Percentiles rank a stretch among this genome's conserved stretches.
phyloP scores from a whole-genome alignment of 2,329 filamentous ascomycete species.

The Diplocarpon rosae region DNA sequence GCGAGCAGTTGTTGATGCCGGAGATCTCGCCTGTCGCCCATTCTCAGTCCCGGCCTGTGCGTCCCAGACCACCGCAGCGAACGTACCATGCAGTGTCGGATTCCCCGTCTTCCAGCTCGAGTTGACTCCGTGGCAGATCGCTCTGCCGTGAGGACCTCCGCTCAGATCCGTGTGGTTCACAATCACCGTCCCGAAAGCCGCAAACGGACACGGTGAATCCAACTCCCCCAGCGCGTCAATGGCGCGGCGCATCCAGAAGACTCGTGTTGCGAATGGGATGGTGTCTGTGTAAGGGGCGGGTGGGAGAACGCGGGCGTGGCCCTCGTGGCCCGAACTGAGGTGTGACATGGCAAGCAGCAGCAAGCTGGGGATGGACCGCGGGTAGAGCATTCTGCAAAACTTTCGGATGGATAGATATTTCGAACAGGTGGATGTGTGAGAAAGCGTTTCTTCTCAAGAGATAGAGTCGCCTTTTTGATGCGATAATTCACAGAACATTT shows the following conservation, averaged over 20 bases:
- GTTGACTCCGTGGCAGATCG: conserved; percentile 42
- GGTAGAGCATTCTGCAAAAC: conserved; percentile 18
- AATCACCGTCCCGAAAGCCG: conserved; percentile 41
- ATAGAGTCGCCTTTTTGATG: too few species aligned
- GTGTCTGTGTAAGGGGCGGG: conserved; percentile 4
- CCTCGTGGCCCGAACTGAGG: conserved; percentile 13
- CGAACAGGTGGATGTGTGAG: too few species aligned
- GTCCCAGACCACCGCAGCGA: too few species aligned
- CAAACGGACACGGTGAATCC: conserved; percentile 38
- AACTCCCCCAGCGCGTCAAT: conserved; percentile 34
- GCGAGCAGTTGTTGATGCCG: conserved; percentile 42
- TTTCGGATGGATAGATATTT: neutral
- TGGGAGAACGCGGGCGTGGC: too few species aligned
- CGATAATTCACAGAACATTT: too few species aligned
- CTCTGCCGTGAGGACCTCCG: conserved; percentile 30
- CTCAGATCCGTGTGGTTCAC: conserved; percentile 40
- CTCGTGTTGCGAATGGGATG: conserved; percentile 31
- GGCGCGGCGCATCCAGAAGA: conserved; percentile 42
- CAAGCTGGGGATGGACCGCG: conserved; percentile 16
- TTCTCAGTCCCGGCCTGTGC: too few species aligned
- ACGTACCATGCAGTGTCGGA: conserved; percentile 39
- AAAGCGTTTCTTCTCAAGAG: too few species aligned
- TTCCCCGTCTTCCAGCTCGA: conserved; percentile 34
- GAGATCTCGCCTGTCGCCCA: conserved; percentile 37
- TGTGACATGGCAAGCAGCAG: conserved; percentile 16